These are phyloP conservation scores for Lichina pygmaea DNA, from an alignment of 495 filamentous ascomycete genomes.

Conservation along the genomic window DNA sequence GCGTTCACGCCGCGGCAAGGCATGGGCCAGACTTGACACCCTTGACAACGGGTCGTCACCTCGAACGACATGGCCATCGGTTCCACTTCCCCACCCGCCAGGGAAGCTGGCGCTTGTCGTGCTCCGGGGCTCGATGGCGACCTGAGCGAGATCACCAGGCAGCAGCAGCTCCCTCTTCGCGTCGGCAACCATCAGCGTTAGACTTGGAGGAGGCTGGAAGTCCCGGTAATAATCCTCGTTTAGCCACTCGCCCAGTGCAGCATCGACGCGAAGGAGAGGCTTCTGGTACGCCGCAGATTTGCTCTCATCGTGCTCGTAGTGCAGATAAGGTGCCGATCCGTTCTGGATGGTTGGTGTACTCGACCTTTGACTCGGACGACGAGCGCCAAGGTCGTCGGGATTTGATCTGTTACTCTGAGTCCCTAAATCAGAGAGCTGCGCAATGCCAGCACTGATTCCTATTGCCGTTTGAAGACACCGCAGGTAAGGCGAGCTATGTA, in stretches of 20 bases:
- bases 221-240: conserved; percentile 75
- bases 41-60: conserved; percentile 8
- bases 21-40: conserved; percentile 4
- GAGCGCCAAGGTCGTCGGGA: not conserved
- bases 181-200: conserved; percentile 57
- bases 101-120: conserved; percentile 22
- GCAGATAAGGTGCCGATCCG: not conserved
- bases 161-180: conserved; percentile 68
- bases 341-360: not conserved
- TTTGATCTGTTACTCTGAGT: no score
- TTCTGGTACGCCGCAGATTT: conserved; percentile 8
- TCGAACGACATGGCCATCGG: conserved; percentile 8
- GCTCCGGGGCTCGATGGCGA: conserved; percentile 12
- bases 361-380: not conserved
- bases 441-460: conserved; percentile 69
- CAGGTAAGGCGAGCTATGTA: conserved; percentile 80
- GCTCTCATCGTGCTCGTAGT: not conserved
- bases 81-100: conserved; percentile 29
- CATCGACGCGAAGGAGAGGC: conserved; percentile 51
- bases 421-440: conserved; percentile 17
- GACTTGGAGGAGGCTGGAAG: conserved; percentile 70
- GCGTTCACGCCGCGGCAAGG: conserved; percentile 12
- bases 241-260: conserved; percentile 89
- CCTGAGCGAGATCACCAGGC: conserved; percentile 30
- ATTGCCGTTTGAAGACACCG: conserved; percentile 84